Base-by-base conservation (phyloP, 2,329 filamentous ascomycete genomes). In the Sclerotinia borealis region DNA sequence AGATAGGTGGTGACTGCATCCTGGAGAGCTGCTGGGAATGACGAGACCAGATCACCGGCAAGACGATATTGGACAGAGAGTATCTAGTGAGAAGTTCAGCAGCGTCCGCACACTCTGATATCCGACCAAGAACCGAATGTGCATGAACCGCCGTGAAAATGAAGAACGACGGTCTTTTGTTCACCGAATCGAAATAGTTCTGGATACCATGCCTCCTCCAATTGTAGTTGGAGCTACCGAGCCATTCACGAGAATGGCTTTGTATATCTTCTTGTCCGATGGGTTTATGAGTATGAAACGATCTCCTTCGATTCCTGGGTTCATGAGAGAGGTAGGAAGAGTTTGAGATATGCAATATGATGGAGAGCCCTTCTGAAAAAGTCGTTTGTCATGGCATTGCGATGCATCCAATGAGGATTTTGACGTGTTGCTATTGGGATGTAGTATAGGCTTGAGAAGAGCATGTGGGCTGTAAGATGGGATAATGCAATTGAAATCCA, bases 21-120 rank as follows among this genome's bases (percentile, higher is more conserved):
- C 69, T 83, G 79, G 6, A 82, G 68, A 9, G 79, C 77, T 0
- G 80, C 80, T 1, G 80, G 80, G 70, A 82, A 83, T 0, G 75
- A 76, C 29, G 76, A 77, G 22, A 66, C 69, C 0, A 77, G 76
- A 47, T 79, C 76, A 0, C 74, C 75, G 5, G 77, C 74, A 13
- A 83, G 75, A 0, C 80, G 77, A 71, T 83, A 83, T 64, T 81
- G 77, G 78, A 47, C 27, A 59, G 63, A 81, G 76, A 51, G 81
- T 69, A 77, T 69, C 51, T 75, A 71, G 41, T 77, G 66, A 1
- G 80, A 65, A 1, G 71, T 75, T 72, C 70, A 6, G 74, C 72
- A 6, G 69, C 61, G 65, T 71, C 75, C 0, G 76, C 74, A 7
- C 69, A 69, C 50, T 75, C 74, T 43, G 64, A 64, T 8, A 72